A percentile compares a stretch with the other conserved stretches of the same genome.
These are phyloP conservation scores for Lizonia empirigonia DNA, from an alignment of 2,329 filamentous ascomycete species.

Conservation along the genomic window DNA sequence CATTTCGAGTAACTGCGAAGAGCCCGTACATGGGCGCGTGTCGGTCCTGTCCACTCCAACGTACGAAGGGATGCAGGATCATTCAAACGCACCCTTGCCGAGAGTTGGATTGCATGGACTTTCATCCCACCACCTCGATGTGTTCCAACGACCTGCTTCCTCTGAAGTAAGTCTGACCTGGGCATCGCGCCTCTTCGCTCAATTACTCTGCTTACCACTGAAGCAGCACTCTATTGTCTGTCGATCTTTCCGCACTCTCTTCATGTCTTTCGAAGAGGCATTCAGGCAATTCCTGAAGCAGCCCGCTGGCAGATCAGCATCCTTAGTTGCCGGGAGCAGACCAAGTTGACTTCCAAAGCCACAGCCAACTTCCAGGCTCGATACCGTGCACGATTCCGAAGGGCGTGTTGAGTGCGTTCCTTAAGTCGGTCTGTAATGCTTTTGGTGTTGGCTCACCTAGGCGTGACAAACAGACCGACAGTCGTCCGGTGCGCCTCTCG, in stretches of 20 bases:
- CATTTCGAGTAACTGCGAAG: not conserved
- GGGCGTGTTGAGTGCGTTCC: slow-evolving; percentile 14
- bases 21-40: too few relatives aligned
- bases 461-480: slow-evolving; percentile 8
- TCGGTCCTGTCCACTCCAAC: not conserved
- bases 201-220: not conserved
- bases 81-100: not conserved
- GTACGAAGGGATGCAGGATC: not conserved
- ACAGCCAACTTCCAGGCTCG: slow-evolving; percentile 19
- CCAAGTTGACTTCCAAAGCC: slow-evolving; percentile 19
- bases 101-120: not conserved
- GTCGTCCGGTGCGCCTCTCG: slow-evolving; percentile 7
- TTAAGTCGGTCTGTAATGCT: not conserved
- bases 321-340: not conserved
- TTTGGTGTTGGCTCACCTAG: not conserved
- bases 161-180: not conserved
- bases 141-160: not conserved
- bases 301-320: not conserved
- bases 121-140: not conserved
- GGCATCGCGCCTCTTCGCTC: not conserved
- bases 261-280: not conserved
- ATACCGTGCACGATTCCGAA: slow-evolving; percentile 19
- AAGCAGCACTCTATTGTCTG: not conserved
- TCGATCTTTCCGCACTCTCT: not conserved
- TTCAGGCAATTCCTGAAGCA: not conserved